Percentiles rank a stretch among this genome's conserved stretches.
These are phyloP conservation scores for Triglochin maritima DNA, from an alignment of 106 monocot genomes.

Conservation along the genomic window DNA sequence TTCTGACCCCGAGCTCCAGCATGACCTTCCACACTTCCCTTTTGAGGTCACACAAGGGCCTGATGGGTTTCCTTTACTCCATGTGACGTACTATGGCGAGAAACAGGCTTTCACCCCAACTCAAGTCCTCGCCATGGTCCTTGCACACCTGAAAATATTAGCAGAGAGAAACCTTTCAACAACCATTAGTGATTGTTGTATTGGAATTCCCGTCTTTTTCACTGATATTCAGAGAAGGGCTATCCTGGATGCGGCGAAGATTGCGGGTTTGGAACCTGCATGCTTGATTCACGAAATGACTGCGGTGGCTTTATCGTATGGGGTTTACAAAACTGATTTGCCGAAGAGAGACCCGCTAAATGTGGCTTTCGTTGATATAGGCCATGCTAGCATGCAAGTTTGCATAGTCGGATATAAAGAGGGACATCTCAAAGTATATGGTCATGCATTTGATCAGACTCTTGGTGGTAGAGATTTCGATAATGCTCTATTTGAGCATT, in stretches of 20 bases:
- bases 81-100: slow-evolving; percentile 47
- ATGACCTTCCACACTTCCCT: slow-evolving; percentile 44
- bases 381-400: slow-evolving; percentile 80
- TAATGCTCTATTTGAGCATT: slow-evolving; percentile 57
- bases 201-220: slow-evolving; percentile 75
- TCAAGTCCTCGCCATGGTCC: slow-evolving; percentile 68
- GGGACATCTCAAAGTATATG: slow-evolving; percentile 50
- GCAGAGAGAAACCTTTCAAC: slow-evolving; percentile 65
- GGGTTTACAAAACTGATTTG: slow-evolving; percentile 69
- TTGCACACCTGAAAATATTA: slow-evolving; percentile 51
- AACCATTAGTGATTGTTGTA: slow-evolving; percentile 64
- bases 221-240: slow-evolving; percentile 68
- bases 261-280: slow-evolving; percentile 61
- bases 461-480: slow-evolving; percentile 90
- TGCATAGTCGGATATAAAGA: slow-evolving; percentile 56
- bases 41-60: slow-evolving; percentile 55
- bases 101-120: slow-evolving; percentile 56
- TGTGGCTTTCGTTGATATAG: slow-evolving; percentile 78
- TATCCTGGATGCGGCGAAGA: slow-evolving; percentile 55
- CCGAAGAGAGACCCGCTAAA: slow-evolving; percentile 44
- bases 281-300: slow-evolving; percentile 72
- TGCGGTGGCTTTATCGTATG: slow-evolving; percentile 54
- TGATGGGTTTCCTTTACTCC: slow-evolving; percentile 67
- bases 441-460: slow-evolving; percentile 48
- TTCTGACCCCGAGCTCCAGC: slow-evolving; percentile 56